Conservation (phyloP, 192 early-diverging fungal species). For the Powellomyces hirtus region DNA sequence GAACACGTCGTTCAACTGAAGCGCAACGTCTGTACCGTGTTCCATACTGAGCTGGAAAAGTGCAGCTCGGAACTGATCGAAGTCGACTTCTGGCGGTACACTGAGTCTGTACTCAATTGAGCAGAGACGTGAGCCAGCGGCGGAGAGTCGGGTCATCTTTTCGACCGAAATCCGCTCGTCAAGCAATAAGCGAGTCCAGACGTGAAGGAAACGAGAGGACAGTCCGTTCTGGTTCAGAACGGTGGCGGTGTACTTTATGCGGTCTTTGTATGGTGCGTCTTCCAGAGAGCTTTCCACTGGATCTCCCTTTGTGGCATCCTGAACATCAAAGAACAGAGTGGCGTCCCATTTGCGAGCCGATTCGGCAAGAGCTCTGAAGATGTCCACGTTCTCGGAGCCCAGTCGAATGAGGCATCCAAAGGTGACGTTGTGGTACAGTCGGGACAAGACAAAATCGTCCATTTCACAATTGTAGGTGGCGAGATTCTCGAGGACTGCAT, state of each 20-base stretch:
- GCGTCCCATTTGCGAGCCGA: constrained; percentile 85
- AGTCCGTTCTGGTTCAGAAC: constrained; percentile 82
- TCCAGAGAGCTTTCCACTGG: constrained; percentile 44
- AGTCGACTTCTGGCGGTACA: constrained; percentile 65
- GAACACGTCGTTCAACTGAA: constrained; percentile 88
- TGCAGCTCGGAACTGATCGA: constrained; percentile 66
- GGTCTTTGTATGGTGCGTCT: constrained; percentile 84
- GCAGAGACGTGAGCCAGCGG: constrained; percentile 55
- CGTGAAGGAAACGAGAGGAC: constrained; percentile 70
- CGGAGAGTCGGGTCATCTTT: constrained; percentile 79
- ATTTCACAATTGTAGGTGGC: constrained; percentile 74
- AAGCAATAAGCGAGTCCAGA: constrained; percentile 77
- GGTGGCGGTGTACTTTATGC: constrained; percentile 83
- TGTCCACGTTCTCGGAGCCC: constrained; percentile 67
- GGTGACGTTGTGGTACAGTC: constrained; percentile 90
- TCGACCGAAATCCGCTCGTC: constrained; percentile 80
- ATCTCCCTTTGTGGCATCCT: constrained; percentile 46
- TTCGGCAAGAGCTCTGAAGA: constrained; percentile 74
- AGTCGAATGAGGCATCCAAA: constrained; percentile 84
- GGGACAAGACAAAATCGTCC: constrained; percentile 82
- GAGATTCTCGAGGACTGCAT: constrained; percentile 71
- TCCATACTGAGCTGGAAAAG: constrained; percentile 68
- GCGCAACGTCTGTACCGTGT: constrained; percentile 55
- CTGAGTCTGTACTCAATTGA: constrained; percentile 84
- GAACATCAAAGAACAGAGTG: constrained; percentile 76